Evolutionary conservation across 129 eudicot species (phyloP).

Genomic region (Chrysanthemum makinoi): DNA sequence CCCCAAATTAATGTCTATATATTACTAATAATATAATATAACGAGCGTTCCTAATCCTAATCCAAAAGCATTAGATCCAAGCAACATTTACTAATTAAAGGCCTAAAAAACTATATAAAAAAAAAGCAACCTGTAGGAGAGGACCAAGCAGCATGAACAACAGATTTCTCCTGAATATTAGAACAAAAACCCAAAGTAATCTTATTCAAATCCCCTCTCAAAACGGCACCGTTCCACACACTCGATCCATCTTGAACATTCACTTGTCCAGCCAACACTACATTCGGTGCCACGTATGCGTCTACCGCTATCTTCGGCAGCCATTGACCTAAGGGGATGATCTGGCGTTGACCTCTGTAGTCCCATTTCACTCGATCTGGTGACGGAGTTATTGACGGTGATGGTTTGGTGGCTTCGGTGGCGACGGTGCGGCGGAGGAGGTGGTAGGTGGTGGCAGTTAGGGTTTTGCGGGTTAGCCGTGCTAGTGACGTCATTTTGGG

Average conservation of each 20-base stretch:
- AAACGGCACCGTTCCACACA: slow-evolving; percentile 91
- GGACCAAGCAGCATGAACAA: slow-evolving; percentile 95
- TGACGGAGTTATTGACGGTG: slow-evolving; percentile 46
- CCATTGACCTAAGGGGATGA: slow-evolving; percentile 97
- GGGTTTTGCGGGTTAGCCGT: slow-evolving; percentile 40
- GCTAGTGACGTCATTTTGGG: slow-evolving; percentile 41
- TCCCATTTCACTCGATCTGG: slow-evolving; percentile 97
- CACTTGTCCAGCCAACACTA: slow-evolving; percentile 94
- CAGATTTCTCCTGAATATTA: slow-evolving; percentile 90
- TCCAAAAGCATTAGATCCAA: not conserved
- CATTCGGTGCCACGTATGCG: slow-evolving; percentile 98
- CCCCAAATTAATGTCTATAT: no score
- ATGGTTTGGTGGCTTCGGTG: slow-evolving; percentile 45
- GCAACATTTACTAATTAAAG: not conserved
- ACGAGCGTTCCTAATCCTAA: no score
- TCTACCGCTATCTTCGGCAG: slow-evolving; percentile 94
- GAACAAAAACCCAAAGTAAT: slow-evolving; percentile 85
- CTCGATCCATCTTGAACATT: slow-evolving; percentile 90
- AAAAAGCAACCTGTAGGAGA: slow-evolving; percentile 83
- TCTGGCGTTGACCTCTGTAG: slow-evolving; percentile 84
- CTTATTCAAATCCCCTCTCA: slow-evolving; percentile 90
- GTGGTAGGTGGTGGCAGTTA: slow-evolving; percentile 29
- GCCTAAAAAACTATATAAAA: not conserved
- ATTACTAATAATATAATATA: no score
- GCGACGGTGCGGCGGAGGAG: slow-evolving; percentile 48